Conservation (phyloP, 345 rosid genomes). For the Salix brachista region DNA sequence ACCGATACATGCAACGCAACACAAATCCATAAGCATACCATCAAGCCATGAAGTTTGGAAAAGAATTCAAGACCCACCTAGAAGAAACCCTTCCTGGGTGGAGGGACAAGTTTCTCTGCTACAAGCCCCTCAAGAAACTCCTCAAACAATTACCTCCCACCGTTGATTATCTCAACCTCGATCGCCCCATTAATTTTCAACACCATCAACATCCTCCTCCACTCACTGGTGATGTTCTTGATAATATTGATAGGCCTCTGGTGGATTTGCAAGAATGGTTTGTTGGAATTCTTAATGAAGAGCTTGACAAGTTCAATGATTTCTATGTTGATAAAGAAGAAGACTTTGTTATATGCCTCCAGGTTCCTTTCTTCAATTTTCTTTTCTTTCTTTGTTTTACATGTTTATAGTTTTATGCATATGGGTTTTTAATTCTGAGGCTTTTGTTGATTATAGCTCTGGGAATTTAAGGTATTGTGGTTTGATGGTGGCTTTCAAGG, state of each 20-base stretch:
- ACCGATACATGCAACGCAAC: neutral
- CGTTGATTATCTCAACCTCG: neutral
- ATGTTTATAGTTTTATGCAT: neutral
- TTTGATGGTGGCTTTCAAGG: too few relatives aligned
- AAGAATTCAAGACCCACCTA: conserved; percentile 81
- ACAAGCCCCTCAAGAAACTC: conserved; percentile 84
- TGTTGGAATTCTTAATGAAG: conserved; percentile 69
- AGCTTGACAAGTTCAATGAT: conserved; percentile 89
- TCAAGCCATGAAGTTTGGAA: conserved; percentile 75
- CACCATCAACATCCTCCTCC: conserved; percentile 5
- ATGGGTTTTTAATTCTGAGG: neutral
- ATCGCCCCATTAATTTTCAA: conserved; percentile 5
- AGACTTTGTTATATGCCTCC: conserved; percentile 80
- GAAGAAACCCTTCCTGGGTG: conserved; percentile 90
- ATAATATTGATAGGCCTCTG: conserved; percentile 4
- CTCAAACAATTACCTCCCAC: conserved; percentile 54
- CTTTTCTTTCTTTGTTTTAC: neutral
- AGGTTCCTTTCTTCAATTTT: conserved; percentile 33
- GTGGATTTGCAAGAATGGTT: conserved; percentile 59
- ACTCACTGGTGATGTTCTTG: neutral
- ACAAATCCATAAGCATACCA: neutral
- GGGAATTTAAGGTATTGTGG: neutral
- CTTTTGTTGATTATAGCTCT: too few relatives aligned
- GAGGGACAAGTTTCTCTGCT: conserved; percentile 95
- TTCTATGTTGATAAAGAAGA: conserved; percentile 89